Base-by-base conservation (phyloP, 768 basidiomycete species). In the Holtermanniella nyarrowii region DNA sequence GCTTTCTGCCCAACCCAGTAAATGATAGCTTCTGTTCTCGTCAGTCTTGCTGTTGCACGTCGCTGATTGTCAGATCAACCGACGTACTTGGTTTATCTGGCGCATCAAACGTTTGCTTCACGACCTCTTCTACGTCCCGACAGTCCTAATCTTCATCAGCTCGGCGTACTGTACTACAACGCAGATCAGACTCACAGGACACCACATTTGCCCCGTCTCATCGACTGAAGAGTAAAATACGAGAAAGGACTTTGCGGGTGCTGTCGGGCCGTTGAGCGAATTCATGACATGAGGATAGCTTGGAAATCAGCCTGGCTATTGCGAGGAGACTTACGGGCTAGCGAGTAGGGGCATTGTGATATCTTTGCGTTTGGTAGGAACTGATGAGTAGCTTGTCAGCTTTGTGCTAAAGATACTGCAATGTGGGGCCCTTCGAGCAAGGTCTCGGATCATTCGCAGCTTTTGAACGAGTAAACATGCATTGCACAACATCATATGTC, bases 121-220 rank as follows among this genome's bases (percentile, higher is more conserved):
- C 60, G 1, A 49, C 54, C 11, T 44, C 22, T 45, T 71, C 65
- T 3, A 69, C 69, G n/a, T 48, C 54, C 41, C 61, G 42, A 42
- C 69, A 71, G 43, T 71, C 69, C 68, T 70, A 43, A 20, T 3
- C 23, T 39, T 25, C 18, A 42, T 16, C 37, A 42, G 22, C 27
- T 37, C 24, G 23, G 4, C 12, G n/a, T n/a, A n/a, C n/a, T n/a
- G n/a, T n/a, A n/a, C n/a, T n/a, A n/a, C n/a, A n/a, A n/a, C n/a
- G n/a, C n/a, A n/a, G n/a, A n/a, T 22, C 2, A 13, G 2, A 55
- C 62, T 26, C 39, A 64, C 64, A 42, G 69, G 69, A 55, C 71
- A 72, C 71, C 71, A 72, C 69, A 72, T 70, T 54, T 66, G 55
- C 1, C 68, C 68, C 21, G 67, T 60, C 7, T 53, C 46, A 18